phyloP scores from a whole-genome alignment of 768 basidiomycete genomes.

The Tephrocybe rancida region DNA sequence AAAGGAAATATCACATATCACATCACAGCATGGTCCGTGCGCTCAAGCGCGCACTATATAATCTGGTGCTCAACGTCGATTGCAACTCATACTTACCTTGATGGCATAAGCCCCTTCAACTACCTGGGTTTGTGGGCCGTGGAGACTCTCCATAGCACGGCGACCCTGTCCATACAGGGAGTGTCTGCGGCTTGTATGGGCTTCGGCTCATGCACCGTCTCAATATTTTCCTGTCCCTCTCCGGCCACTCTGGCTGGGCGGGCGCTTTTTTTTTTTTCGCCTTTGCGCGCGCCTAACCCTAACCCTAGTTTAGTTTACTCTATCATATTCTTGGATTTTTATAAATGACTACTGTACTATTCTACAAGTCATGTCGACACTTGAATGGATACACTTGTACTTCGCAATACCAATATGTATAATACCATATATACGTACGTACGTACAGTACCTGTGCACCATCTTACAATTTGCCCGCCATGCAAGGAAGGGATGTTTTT shows the following conservation, averaged over 20 bases:
- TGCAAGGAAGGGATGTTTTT: too few species aligned
- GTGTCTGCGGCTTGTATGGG: slow-evolving; percentile 54
- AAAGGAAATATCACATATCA: background rate
- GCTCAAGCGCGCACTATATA: background rate
- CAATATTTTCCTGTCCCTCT: slow-evolving; percentile 66
- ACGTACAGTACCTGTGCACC: too few species aligned
- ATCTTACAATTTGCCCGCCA: too few species aligned
- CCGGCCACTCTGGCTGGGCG: slow-evolving; percentile 52
- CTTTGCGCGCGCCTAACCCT: slow-evolving; percentile 32
- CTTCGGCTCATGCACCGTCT: slow-evolving; percentile 68
- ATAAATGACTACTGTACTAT: too few species aligned
- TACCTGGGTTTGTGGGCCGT: slow-evolving; percentile 59
- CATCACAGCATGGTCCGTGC: slow-evolving; percentile 13
- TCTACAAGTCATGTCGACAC: too few species aligned
- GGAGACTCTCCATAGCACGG: slow-evolving; percentile 68
- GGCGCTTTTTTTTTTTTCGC: slow-evolving; percentile 41
- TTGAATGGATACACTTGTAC: background rate
- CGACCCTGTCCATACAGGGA: slow-evolving; percentile 71
- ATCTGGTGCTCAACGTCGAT: background rate
- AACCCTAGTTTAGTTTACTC: too few species aligned
- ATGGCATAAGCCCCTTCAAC: slow-evolving; percentile 61
- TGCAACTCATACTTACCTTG: slow-evolving; percentile 63
- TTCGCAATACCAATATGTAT: too few species aligned
- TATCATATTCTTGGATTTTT: too few species aligned
- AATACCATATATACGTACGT: too few species aligned